Conservation (phyloP, 768 basidiomycete genomes). For the Epithele typhae region DNA sequence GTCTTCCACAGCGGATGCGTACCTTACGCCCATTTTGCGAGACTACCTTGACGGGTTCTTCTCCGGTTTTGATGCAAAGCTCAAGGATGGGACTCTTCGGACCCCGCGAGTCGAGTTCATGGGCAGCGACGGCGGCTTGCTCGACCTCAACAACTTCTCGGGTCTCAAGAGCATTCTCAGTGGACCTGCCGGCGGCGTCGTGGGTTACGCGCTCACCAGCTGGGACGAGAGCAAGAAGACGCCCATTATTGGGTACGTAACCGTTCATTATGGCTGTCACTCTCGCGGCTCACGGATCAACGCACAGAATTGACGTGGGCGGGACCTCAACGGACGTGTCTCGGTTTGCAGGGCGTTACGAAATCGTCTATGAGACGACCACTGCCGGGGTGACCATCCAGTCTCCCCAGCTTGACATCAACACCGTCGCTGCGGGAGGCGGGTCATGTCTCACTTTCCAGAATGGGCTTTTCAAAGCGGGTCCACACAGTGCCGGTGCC, state of each 20-base stretch:
- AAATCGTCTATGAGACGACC: conserved; percentile 92
- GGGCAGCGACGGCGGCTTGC: conserved; percentile 87
- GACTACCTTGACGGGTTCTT: conserved; percentile 92
- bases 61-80: conserved; percentile 73
- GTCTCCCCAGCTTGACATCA: conserved; percentile 91
- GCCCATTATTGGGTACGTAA: conserved; percentile 81
- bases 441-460: conserved; percentile 86
- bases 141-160: conserved; percentile 80
- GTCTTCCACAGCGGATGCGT: conserved; percentile 92
- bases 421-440: conserved; percentile 94
- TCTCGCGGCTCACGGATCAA: background rate
- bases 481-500: conserved; percentile 91
- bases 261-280: background rate
- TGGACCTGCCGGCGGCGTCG: conserved; percentile 93
- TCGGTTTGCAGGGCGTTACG: conserved; percentile 85
- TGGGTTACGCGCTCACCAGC: conserved; percentile 89
- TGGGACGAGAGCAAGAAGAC: conserved; percentile 71
- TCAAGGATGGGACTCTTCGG: conserved; percentile 52
- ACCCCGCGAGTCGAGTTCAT: conserved; percentile 89
- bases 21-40: conserved; percentile 84
- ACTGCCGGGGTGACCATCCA: conserved; percentile 93
- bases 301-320: conserved; percentile 85
- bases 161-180: conserved; percentile 92
- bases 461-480: conserved; percentile 87
- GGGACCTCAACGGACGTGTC: conserved; percentile 97